phyloP scores from a whole-genome alignment of 1,139 yeast genomes.

The Diutina catenulata region DNA sequence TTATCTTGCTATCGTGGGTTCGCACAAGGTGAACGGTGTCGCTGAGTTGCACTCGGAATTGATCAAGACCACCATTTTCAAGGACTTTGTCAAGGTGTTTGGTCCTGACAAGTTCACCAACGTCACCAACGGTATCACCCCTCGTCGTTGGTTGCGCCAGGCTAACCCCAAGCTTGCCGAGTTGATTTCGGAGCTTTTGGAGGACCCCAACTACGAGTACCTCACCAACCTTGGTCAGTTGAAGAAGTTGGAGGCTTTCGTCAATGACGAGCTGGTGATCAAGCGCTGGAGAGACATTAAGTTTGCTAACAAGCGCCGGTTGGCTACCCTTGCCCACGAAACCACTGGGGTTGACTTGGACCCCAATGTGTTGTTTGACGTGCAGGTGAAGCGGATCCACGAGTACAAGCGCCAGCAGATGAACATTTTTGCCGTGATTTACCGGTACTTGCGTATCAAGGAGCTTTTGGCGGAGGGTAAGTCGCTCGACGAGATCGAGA shows the following conservation, averaged over 20 bases:
- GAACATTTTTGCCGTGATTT: slow-evolving; percentile 80
- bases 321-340: slow-evolving; percentile 59
- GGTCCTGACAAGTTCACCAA: slow-evolving; percentile 80
- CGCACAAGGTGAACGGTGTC: slow-evolving; percentile 91
- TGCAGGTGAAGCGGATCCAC: slow-evolving; percentile 91
- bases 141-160: slow-evolving; percentile 93
- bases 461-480: slow-evolving; percentile 39
- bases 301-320: slow-evolving; percentile 52
- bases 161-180: slow-evolving; percentile 75
- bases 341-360: slow-evolving; percentile 62
- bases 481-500: slow-evolving; percentile 45
- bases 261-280: slow-evolving; percentile 61
- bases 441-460: slow-evolving; percentile 72
- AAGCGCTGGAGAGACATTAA: slow-evolving; percentile 64
- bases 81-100: slow-evolving; percentile 74
- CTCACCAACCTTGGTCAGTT: slow-evolving; percentile 59
- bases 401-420: slow-evolving; percentile 93
- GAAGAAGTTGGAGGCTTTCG: slow-evolving; percentile 54
- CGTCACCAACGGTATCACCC: slow-evolving; percentile 92
- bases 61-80: slow-evolving; percentile 79
- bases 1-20: slow-evolving; percentile 78
- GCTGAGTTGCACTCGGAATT: slow-evolving; percentile 92
- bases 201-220: slow-evolving; percentile 51
- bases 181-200: slow-evolving; percentile 60
- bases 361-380: slow-evolving; percentile 70